Conservation (phyloP, 2,329 filamentous ascomycete genomes). For the Exophiala sp. region DNA sequence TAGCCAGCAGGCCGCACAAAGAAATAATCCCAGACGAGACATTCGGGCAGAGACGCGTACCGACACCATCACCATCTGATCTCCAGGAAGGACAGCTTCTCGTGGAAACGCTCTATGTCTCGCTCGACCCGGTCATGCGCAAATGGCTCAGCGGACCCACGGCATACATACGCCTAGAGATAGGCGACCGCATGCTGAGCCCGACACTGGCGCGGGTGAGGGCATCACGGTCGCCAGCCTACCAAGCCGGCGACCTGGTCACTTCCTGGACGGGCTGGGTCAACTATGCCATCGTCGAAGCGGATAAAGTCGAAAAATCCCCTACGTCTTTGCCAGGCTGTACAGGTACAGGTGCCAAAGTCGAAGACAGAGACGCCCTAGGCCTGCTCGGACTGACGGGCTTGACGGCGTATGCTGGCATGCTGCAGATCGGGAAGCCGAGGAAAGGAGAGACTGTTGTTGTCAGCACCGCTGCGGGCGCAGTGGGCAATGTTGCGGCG, state of each 20-base stretch:
- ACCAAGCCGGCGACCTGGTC: conserved; percentile 35
- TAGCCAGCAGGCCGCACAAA: neutral
- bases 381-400: conserved; percentile 36
- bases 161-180: conserved; percentile 40
- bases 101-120: conserved; percentile 43
- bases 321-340: conserved; percentile 6
- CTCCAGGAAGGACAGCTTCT: conserved; percentile 40
- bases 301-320: conserved; percentile 23
- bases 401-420: conserved; percentile 68
- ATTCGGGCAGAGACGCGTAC: conserved; percentile 4
- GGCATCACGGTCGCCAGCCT: conserved; percentile 31
- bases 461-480: conserved; percentile 68
- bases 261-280: conserved; percentile 35
- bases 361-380: conserved; percentile 39
- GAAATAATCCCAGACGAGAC: neutral
- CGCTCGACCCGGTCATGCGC: conserved; percentile 50
- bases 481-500: conserved; percentile 50
- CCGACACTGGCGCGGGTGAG: conserved; percentile 35
- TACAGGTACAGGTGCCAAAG: conserved; percentile 10
- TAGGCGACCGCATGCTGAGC: conserved; percentile 38
- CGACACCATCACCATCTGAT: conserved; percentile 29
- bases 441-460: conserved; percentile 67
- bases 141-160: conserved; percentile 43
- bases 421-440: conserved; percentile 60
- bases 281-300: conserved; percentile 38